Base-by-base conservation (phyloP, 345 rosid species). In the Aurinia saxatilis region DNA sequence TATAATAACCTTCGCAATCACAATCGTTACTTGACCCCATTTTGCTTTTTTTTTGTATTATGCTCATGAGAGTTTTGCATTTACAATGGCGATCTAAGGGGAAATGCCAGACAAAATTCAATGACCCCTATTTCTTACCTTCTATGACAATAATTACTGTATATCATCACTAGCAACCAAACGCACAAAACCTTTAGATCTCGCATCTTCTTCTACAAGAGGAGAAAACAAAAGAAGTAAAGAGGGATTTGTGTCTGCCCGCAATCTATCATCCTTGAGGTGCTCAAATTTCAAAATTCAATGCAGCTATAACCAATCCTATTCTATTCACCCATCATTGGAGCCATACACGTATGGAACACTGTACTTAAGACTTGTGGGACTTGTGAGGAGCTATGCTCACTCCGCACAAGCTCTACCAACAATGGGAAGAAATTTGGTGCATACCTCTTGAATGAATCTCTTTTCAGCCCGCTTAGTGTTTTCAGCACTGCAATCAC, bases 321-420 rank as follows among this genome's bases (percentile, higher is more conserved):
- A 51, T 42, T 69, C 48, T 69, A 69, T 39, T 61, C 56, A 47
- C 8, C 63, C 33, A 54, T 53, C 60, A 84, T 68, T 49, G 95
- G 84, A 38, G 82, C 90, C 79, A 88, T 84, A 82, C 95, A 87
- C 63, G 87, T 75, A 39, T 57, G 71, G 77, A 89, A 89, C 65
- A 89, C 73, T 62, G 79, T 73, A 68, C 86, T 78, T 29, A 92
- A 73, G 57, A 82, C 72, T 50, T n/a, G 65, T 75, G 81, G 89
- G 54, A 86, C 85, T 73, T 92, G 89, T 51, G 82, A 78, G 0
- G 98, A 88, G 80, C 86, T 72, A 66, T 92, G 96, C 84, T 89
- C 98, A 48, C 84, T 76, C 71, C 78, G 71, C 60, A 89, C 84
- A 31, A 92, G 89, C 49, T 85, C 90, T 46, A 88, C 88, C 84